phyloP scores from a whole-genome alignment of 805 yeast species.

The Priceomyces castillae region DNA sequence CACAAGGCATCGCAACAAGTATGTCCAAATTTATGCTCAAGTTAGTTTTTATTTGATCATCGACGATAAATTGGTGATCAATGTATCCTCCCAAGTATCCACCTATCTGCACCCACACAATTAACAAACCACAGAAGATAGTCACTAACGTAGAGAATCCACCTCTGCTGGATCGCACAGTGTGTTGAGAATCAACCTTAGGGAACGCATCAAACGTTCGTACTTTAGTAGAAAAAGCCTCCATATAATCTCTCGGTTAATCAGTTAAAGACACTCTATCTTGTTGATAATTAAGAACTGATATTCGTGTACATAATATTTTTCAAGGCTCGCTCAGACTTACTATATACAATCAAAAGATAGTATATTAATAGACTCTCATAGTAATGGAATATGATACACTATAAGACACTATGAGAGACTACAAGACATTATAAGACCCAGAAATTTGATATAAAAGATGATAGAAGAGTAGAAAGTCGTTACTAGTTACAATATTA shows the following conservation, averaged over 20 bases:
- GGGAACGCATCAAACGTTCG: conserved; percentile 48
- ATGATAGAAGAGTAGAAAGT: too few species aligned
- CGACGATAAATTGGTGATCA: conserved; percentile 77
- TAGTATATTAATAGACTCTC: too few species aligned
- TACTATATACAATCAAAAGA: too few species aligned
- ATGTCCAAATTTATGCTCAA: conserved; percentile 76
- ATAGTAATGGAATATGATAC: too few species aligned
- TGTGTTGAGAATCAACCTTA: conserved; percentile 49
- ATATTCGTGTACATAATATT: too few species aligned
- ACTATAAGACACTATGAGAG: too few species aligned
- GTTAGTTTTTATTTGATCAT: conserved; percentile 51
- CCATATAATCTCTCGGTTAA: conserved; percentile 22
- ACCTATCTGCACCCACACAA: conserved; percentile 84
- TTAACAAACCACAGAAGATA: conserved; percentile 56
- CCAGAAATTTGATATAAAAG: too few species aligned
- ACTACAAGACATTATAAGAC: too few species aligned
- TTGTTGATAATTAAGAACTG: not conserved
- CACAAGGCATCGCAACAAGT: conserved; percentile 82
- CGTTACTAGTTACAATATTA: too few species aligned
- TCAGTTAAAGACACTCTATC: not conserved
- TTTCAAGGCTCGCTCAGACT: too few species aligned
- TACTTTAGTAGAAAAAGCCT: conserved; percentile 36
- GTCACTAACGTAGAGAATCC: conserved; percentile 69
- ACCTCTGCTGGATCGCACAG: conserved; percentile 73
- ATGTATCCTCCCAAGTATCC: conserved; percentile 78